Percentiles rank a stretch among this genome's conserved stretches.
Evolutionary conservation across 2,329 filamentous ascomycete genomes (phyloP).

Genomic region (Parastagonospora nodorum): DNA sequence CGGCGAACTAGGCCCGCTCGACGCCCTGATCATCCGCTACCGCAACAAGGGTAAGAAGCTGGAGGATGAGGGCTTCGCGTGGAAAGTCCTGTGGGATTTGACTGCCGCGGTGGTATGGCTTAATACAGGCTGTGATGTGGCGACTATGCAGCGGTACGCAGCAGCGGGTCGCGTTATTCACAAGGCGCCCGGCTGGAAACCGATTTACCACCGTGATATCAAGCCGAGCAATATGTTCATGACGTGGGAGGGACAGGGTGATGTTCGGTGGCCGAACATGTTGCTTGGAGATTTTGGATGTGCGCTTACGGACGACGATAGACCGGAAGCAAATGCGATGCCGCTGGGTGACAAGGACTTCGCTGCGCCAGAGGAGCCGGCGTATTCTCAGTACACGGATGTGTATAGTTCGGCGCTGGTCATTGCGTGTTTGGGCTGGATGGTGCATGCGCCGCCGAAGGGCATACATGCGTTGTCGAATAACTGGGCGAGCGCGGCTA

Average conservation of each 20-base stretch:
- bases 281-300: conserved; percentile 22
- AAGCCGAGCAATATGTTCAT: conserved; percentile 23
- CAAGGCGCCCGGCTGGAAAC: conserved; percentile 3
- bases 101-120: not conserved
- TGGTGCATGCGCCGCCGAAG: not conserved
- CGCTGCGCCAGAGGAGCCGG: not conserved
- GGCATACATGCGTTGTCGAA: too few species aligned
- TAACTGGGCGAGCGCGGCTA: too few species aligned
- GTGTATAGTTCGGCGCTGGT: not conserved
- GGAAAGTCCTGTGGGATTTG: not conserved
- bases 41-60: not conserved
- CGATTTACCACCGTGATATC: conserved; percentile 20
- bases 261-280: conserved; percentile 4
- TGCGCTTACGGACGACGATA: not conserved
- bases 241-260: not conserved
- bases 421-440: not conserved
- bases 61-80: not conserved
- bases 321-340: not conserved
- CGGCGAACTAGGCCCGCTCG: not conserved
- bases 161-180: not conserved
- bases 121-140: not conserved
- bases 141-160: not conserved
- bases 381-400: not conserved
- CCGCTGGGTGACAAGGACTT: not conserved
- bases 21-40: not conserved